phyloP scores from a whole-genome alignment of 169 alveolate species.

The Plasmodium reichenowi region DNA sequence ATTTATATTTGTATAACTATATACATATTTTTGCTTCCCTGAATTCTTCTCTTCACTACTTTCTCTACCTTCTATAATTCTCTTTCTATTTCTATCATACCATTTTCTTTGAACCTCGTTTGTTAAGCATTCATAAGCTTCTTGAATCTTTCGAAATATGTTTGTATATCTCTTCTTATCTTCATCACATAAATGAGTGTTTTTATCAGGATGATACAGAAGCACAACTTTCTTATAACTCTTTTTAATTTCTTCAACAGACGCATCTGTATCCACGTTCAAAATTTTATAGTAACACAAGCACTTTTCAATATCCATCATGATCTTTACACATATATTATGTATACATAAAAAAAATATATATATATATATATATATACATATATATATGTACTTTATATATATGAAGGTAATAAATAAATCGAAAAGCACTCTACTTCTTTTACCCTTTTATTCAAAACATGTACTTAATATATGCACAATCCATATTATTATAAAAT shows the following conservation, averaged over 20 bases:
- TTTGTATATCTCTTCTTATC: conserved; percentile 81
- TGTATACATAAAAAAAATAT: too few relatives aligned
- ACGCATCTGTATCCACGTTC: conserved; percentile 75
- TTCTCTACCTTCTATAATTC: conserved; percentile 83
- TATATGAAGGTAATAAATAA: not conserved
- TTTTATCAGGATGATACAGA: conserved; percentile 93
- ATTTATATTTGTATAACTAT: conserved; percentile 79
- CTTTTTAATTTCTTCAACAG: conserved; percentile 87
- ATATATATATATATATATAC: too few relatives aligned
- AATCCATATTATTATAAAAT: too few relatives aligned
- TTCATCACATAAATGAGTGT: conserved; percentile 74
- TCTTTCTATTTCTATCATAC: conserved; percentile 82
- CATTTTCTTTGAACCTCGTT: conserved; percentile 88
- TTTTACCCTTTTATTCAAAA: too few relatives aligned
- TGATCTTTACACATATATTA: not conserved
- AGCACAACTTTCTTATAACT: conserved; percentile 87
- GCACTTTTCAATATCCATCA: conserved; percentile 70
- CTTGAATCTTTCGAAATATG: conserved; percentile 86
- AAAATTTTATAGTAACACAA: conserved; percentile 77
- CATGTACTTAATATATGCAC: too few relatives aligned
- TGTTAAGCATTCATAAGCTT: conserved; percentile 90
- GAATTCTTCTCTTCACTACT: not conserved
- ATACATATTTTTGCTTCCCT: not conserved
- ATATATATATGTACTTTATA: not conserved
- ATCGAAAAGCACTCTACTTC: not conserved